Base-by-base conservation (phyloP, 257 asterid species). In the Petunia axillaris region DNA sequence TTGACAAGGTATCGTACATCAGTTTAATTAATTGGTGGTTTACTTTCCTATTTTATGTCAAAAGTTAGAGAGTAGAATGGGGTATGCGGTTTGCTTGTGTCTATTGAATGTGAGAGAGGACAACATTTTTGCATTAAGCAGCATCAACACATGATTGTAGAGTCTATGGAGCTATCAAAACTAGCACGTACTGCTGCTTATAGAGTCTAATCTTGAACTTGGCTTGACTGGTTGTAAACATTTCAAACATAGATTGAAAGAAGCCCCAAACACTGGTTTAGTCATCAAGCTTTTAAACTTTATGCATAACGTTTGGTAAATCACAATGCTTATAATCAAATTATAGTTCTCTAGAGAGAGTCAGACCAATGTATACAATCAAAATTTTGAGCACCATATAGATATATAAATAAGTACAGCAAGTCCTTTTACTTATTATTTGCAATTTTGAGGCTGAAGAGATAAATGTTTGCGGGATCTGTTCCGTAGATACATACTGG, bases 1-100 rank as follows among this genome's bases (percentile, higher is more conserved):
- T 81, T 55, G 83, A 84, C 60, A 82, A 91, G 95, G 99, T 93
- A 67, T 44, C 46, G 66, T 43, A 38, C 9, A 44, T 76, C 67
- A 57, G 11, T 43, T 8, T 6, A 6, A 8, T 44, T 44, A 5
- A 63, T 41, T 8, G 41, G 58, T 7, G 2, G 40, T n/a, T 39
- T 80, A 11, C 16, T 44, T 44, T 75, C 60, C 3, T 78, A 2
- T 4, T 16, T 54, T 39, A 40, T 65, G 74, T 40, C 74, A 1
- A 65, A 64, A 65, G 2, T 1, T 5, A 1, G 6, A 0, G 52
- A 39, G 0, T 65, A 8, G 9, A 40, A 0, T 65, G 1, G 48
- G 16, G 13, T 14, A 10, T 67, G 55, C 3, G 5, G 75, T 25
- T 43, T 3, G 37, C 75, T 67, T 3, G 75, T 67, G 75, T 4